Evolutionary conservation across 2,329 filamentous ascomycete genomes (phyloP), one percentile per base, ranked within the genome.

Genomic region (Chrysoporthe puriensis): DNA sequence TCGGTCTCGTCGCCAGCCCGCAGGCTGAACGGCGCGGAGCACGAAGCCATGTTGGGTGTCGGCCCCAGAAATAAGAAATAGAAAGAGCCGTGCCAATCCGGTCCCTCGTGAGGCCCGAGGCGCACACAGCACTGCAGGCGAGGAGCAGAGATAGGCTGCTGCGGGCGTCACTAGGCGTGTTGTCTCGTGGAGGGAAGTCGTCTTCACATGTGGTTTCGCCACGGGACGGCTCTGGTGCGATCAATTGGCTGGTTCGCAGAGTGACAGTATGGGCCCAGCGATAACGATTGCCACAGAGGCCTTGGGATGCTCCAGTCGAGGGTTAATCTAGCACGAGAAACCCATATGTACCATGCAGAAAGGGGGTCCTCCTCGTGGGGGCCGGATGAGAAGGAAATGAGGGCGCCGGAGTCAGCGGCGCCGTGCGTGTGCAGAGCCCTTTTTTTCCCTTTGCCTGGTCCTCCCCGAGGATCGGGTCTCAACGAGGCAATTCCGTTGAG

Each of bases 1-100:
- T 56, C 75, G 4, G 74, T 32, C 36, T 73, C 72, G 57, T 80
- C 79, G 70, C 81, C 75, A 2, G 61, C 43, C 36, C 44, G 48
- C 7, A 66, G 58, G 40, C 59, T 62, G 43, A 34, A 57, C 21
- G 64, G 60, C 18, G 57, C 42, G 4, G 60, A n/a, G 50, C 61
- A 70, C 18, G 68, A 58, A 21, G 69, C 57, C 69, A 70, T 70
- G 26, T 52, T 56, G 4, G 62, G n/a, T 9, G 66, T 21, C 4
- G 66, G 9, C n/a, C 68, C 63, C 68, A 70, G 68, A 21, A 44
- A 44, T 46, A 32, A 34, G 32, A 16, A 4, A 9, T 14, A 54
- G 32, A 42, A 21, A 56, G n/a, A 21, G n/a, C 44, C 26, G n/a
- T n/a, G 36, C 43, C 26, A 8, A 42, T 7, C 14, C 54, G 63